phyloP scores from a whole-genome alignment of 305 asterid species.

The Fraxinus floribunda region DNA sequence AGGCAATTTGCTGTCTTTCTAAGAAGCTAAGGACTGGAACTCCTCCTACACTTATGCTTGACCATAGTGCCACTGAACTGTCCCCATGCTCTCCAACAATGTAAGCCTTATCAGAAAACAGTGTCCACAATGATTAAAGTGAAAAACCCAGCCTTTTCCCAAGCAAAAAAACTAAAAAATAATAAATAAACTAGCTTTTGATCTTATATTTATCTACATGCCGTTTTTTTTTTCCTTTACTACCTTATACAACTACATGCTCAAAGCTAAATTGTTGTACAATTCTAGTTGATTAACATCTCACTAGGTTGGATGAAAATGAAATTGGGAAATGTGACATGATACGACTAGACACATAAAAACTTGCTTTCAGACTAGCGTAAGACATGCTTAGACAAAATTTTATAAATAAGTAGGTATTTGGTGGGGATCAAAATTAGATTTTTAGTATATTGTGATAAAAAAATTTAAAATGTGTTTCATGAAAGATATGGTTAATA shows the following conservation, averaged over 20 bases:
- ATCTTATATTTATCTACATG: too few relatives aligned
- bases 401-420: too few relatives aligned
- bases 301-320: neutral
- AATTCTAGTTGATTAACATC: neutral
- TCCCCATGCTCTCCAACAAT: constrained; percentile 93
- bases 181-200: too few relatives aligned
- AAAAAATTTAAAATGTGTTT: too few relatives aligned
- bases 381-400: neutral
- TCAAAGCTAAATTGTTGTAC: neutral
- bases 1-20: constrained; percentile 63
- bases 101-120: constrained; percentile 52
- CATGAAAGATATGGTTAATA: too few relatives aligned
- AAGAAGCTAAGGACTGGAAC: constrained; percentile 69
- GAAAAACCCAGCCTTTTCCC: too few relatives aligned
- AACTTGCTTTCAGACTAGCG: too few relatives aligned
- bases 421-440: too few relatives aligned
- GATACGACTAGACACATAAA: too few relatives aligned
- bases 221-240: neutral
- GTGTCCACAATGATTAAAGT: neutral
- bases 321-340: neutral
- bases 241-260: neutral
- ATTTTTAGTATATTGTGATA: too few relatives aligned
- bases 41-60: constrained; percentile 89
- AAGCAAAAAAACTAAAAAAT: too few relatives aligned
- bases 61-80: constrained; percentile 89